Evolutionary conservation across 1,284 basidiomycete genomes (phyloP).

Genomic region (Vanrija pseudolonga): DNA sequence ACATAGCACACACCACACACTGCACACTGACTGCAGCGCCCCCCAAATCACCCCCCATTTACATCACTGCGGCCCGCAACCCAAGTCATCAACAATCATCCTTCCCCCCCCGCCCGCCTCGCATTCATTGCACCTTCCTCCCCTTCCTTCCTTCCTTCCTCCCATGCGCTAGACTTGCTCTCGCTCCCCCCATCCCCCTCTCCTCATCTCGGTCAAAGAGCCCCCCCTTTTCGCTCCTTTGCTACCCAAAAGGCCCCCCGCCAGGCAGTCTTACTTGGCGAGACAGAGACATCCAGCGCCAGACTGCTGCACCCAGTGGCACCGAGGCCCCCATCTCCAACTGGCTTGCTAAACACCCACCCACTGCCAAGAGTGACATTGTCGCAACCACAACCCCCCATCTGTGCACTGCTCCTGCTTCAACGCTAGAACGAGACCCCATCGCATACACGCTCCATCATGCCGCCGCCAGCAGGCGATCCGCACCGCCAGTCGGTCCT

Average conservation of each 20-base stretch:
- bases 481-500: conserved; percentile 19
- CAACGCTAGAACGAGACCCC: not conserved
- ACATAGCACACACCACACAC: not conserved
- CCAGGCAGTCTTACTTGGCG: no score
- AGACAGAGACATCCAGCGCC: no score
- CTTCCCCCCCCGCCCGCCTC: no score
- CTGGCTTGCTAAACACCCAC: no score
- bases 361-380: not conserved
- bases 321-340: no score
- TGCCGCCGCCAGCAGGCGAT: not conserved
- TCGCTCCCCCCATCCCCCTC: not conserved
- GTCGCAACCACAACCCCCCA: not conserved
- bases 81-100: not conserved
- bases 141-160: not conserved
- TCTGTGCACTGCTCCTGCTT: not conserved
- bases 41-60: not conserved
- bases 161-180: not conserved
- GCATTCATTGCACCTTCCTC: not conserved
- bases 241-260: not conserved
- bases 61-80: not conserved
- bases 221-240: not conserved
- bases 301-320: no score
- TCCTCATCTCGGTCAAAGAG: not conserved
- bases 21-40: not conserved
- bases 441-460: not conserved